Evolutionary conservation across 768 basidiomycete species (phyloP), one percentile per base, ranked within the genome.

Genomic region (Lentinula lateritia): DNA sequence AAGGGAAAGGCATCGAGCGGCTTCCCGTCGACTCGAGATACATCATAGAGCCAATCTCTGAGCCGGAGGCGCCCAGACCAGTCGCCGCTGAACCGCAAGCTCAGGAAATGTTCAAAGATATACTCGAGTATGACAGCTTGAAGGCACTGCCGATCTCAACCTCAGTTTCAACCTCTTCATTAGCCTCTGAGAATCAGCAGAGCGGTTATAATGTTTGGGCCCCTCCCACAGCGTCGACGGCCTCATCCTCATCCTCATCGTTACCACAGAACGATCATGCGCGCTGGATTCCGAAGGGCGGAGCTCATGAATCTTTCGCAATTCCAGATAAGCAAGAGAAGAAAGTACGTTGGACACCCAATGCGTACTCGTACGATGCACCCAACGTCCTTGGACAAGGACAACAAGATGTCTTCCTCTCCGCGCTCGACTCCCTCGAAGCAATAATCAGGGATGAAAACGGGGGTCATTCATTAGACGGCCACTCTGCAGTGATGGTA

Each of bases 1-100:
- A 48, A 35, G 58, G n/a, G n/a, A 52, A 52, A 39, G 50, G 50
- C 13, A 39, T 52, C 7, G 59, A 60, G 18, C 34, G 48, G 23
- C 39, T 60, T 8, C 59, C 59, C 4, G 50, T 52, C 5, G 59
- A 60, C 18, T 60, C 48, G 38, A 52, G 59, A 50, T 60, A 52
- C 38, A 60, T 60, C 39, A 60, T 60, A 8, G 58, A 59, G 45
- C 42, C 58, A 6, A 42, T 56, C 41, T 9, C 38, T 6, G 58
- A 59, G 18, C 58, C 45, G 34, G 38, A 48, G 18, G 45, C 45
- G n/a, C 58, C 58, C 8, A 60, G 53, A 39, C 59, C 59, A 1
- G 50, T 52, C 6, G 59, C 53, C n/a, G 18, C 53, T 20, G 53
- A 54, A 20, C 58, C 58, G 13, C 58, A 48, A 41, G 48, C 59